These are phyloP conservation scores for Sparassis latifolia DNA, from an alignment of 1,284 basidiomycete species.

Conservation along the genomic window DNA sequence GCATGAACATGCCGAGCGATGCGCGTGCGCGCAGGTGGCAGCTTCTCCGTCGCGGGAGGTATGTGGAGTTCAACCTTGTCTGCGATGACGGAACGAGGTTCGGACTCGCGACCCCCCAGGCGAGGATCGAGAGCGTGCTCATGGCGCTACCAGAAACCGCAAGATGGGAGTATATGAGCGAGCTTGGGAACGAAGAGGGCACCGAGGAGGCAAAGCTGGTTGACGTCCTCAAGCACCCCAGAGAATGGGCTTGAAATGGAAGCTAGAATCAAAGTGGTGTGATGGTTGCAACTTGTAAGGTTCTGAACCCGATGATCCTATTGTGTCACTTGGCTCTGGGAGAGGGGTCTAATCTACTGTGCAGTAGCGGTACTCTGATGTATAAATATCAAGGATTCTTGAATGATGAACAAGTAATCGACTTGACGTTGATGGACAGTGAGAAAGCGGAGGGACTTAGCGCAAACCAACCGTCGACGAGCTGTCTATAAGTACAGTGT, in stretches of 20 bases:
- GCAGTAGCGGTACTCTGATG: no score
- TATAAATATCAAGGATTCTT: no score
- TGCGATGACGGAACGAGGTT: constrained; percentile 87
- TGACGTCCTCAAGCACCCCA: constrained; percentile 61
- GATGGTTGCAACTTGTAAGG: no score
- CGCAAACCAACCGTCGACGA: no score
- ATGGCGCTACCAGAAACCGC: constrained; percentile 90
- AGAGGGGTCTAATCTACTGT: no score
- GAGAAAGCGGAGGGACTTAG: no score
- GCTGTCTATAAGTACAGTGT: not conserved
- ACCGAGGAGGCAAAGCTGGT: constrained; percentile 70
- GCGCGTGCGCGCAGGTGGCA: constrained; percentile 82
- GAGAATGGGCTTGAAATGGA: constrained; percentile 53
- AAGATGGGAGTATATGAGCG: constrained; percentile 91
- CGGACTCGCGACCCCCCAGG: constrained; percentile 85
- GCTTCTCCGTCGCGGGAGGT: constrained; percentile 80
- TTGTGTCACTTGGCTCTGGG: no score
- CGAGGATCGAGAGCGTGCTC: constrained; percentile 87
- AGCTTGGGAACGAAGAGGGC: constrained; percentile 57
- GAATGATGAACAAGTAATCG: no score
- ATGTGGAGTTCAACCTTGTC: constrained; percentile 93
- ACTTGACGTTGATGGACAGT: no score
- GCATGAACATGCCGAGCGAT: constrained; percentile 50
- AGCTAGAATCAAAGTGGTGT: no score
- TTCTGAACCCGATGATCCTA: no score